Conservation (phyloP, 202 grass and related monocot species). For the Eragrostis tef region DNA sequence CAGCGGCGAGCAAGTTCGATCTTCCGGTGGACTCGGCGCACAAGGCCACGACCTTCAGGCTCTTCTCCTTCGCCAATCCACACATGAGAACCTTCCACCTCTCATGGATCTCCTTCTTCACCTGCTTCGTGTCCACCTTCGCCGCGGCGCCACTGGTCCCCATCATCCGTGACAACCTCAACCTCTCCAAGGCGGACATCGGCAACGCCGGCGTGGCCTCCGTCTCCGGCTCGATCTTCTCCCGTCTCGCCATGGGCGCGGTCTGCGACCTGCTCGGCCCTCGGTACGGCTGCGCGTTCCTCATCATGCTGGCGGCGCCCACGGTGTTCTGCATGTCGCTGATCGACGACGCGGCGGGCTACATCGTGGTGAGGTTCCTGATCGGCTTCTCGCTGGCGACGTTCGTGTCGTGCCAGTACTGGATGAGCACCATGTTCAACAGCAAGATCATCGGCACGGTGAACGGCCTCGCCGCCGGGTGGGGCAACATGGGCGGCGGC, state of each 20-base stretch:
- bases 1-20: conserved; percentile 40
- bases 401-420: conserved; percentile 85
- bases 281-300: conserved; percentile 72
- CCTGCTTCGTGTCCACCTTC: conserved; percentile 75
- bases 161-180: conserved; percentile 79
- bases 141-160: conserved; percentile 73
- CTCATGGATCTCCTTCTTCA: conserved; percentile 80
- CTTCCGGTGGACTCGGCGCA: conserved; percentile 80
- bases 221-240: conserved; percentile 78
- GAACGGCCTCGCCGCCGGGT: conserved; percentile 67
- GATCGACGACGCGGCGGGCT: conserved; percentile 48
- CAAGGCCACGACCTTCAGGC: conserved; percentile 68
- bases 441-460: conserved; percentile 74
- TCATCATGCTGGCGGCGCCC: conserved; percentile 69
- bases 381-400: conserved; percentile 70
- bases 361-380: conserved; percentile 62
- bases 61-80: conserved; percentile 68
- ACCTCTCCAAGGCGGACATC: conserved; percentile 73
- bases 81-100: conserved; percentile 89
- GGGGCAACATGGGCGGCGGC: conserved; percentile 66
- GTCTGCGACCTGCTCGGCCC: conserved; percentile 72
- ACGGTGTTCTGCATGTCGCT: conserved; percentile 70
- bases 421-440: conserved; percentile 97
- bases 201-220: conserved; percentile 78
- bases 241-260: conserved; percentile 72